Evolutionary conservation across 306 rosid genomes (phyloP).

Genomic region (Castanospermum australe): DNA sequence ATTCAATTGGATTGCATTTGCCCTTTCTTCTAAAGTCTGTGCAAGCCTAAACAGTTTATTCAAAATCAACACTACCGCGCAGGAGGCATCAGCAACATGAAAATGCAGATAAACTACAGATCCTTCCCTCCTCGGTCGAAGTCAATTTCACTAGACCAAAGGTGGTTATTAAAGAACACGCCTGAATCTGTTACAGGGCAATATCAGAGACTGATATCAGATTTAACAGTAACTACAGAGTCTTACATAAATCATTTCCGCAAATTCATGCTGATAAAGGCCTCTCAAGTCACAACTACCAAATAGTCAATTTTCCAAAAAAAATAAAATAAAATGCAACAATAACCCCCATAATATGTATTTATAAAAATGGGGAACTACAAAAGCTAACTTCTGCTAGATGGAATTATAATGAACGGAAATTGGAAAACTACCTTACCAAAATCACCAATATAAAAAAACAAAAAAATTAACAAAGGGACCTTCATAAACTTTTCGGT

Average conservation of each 20-base stretch:
- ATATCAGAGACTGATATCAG: background rate
- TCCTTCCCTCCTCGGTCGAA: no score
- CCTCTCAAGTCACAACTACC: constrained; percentile 10
- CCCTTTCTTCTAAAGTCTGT: no score
- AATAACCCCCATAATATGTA: constrained; percentile 21
- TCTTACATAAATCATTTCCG: constrained; percentile 27
- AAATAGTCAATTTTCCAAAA: constrained; percentile 2
- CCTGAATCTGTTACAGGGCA: background rate
- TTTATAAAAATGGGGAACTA: constrained; percentile 39
- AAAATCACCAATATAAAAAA: constrained; percentile 30
- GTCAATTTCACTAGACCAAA: no score
- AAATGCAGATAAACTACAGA: no score
- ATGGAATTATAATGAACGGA: constrained; percentile 29
- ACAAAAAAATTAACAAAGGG: background rate
- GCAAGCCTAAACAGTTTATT: no score
- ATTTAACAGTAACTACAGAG: background rate
- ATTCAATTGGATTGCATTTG: no score
- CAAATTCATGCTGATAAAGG: constrained; percentile 15
- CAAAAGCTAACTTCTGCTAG: constrained; percentile 29
- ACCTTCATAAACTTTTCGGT: constrained; percentile 29
- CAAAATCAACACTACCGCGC: no score
- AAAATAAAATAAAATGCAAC: background rate
- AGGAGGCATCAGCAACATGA: no score
- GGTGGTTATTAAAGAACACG: background rate
- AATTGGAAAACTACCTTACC: constrained; percentile 31